These are phyloP conservation scores for Populus simonii DNA, from an alignment of 345 rosid species.

Conservation along the genomic window DNA sequence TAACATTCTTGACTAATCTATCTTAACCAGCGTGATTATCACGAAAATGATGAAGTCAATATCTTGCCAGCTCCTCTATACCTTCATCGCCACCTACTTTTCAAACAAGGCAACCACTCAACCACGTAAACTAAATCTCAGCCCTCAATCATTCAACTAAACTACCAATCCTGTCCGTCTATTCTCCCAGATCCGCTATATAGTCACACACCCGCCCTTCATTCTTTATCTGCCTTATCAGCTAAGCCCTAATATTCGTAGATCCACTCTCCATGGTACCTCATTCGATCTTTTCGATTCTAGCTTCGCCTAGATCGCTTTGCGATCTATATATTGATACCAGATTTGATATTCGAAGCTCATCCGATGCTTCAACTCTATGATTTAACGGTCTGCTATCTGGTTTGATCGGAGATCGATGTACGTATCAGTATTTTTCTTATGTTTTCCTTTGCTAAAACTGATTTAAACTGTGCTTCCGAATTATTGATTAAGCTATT, in stretches of 20 bases:
- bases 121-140: slow-evolving; percentile 12
- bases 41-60: neutral
- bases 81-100: neutral
- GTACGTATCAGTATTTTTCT: neutral
- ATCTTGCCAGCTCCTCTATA: slow-evolving; percentile 3
- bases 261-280: slow-evolving; percentile 17
- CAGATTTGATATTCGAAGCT: neutral
- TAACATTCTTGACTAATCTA: too few relatives aligned
- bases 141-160: slow-evolving; percentile 20
- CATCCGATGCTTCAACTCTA: too few relatives aligned
- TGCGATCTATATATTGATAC: slow-evolving; percentile 18
- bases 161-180: slow-evolving; percentile 35
- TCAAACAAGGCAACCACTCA: slow-evolving; percentile 11
- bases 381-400: too few relatives aligned
- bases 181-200: slow-evolving; percentile 15
- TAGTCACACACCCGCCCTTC: neutral
- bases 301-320: neutral
- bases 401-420: neutral
- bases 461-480: too few relatives aligned
- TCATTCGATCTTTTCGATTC: neutral
- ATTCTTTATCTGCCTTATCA: too few relatives aligned
- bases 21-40: neutral
- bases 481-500: neutral
- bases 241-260: neutral
- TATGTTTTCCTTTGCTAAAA: neutral